Evolutionary conservation across 2,329 filamentous ascomycete species (phyloP).

Genomic region (Pestalotiopsis sp.): DNA sequence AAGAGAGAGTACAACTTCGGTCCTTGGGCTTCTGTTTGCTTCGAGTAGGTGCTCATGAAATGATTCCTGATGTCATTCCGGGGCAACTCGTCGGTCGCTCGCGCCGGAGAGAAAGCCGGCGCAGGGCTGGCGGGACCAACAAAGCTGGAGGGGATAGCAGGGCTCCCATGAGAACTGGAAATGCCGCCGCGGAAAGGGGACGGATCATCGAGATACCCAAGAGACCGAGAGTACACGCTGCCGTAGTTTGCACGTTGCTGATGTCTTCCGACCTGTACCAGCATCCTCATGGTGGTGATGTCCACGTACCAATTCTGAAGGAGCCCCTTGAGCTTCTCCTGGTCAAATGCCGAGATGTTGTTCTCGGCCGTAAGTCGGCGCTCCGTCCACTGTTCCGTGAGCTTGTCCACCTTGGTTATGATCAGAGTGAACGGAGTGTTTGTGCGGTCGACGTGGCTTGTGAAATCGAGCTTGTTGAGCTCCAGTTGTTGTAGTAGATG

Average conservation of each 20-base stretch:
- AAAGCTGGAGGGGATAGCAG: not conserved
- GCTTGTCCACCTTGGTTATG: not conserved
- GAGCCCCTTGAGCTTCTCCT: slow-evolving; percentile 16
- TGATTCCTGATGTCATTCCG: too few species aligned
- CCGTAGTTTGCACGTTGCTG: not conserved
- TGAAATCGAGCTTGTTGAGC: not conserved
- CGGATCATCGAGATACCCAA: not conserved
- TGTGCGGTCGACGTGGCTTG: not conserved
- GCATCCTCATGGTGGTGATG: slow-evolving; percentile 16
- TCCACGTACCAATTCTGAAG: slow-evolving; percentile 15
- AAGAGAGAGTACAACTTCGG: too few species aligned
- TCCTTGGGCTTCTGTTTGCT: too few species aligned
- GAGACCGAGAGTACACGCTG: not conserved
- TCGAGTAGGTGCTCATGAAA: too few species aligned
- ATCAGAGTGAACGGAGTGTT: not conserved
- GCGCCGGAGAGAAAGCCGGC: not conserved
- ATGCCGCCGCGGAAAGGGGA: not conserved
- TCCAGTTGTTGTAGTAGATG: not conserved
- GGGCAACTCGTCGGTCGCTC: too few species aligned
- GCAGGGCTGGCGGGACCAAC: not conserved
- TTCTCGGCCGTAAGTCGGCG: slow-evolving; percentile 11
- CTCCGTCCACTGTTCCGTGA: slow-evolving; percentile 7
- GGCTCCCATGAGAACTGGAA: not conserved
- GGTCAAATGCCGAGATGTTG: slow-evolving; percentile 18
- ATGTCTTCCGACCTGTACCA: not conserved